Evolutionary conservation across 73 alveolate species (phyloP), one percentile per base, ranked within the genome.

Genomic region (Blepharisma japonicum): DNA sequence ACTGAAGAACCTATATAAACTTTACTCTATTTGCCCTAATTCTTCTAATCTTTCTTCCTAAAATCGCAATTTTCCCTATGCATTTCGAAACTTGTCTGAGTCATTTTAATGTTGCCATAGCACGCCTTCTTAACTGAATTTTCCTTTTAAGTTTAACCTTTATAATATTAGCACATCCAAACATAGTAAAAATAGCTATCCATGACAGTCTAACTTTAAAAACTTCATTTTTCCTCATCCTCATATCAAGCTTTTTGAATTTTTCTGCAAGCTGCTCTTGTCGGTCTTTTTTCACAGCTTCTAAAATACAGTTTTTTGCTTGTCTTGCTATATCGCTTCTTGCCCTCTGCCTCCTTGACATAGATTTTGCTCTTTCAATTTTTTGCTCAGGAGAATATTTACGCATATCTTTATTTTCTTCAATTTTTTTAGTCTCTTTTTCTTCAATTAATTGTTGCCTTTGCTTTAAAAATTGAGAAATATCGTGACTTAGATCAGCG

Each of bases 11-110:
- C 74, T 61, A 25, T 18, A 18, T 61, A 61, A 61, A 61, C 5
- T 8, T 61, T 61, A 61, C 74, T 61, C 74, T 14, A n/a, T 14
- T 61, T n/a, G 47, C 74, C 23, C 23, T 61, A 61, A 61, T 14
- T 2, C 23, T 14, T 48, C 23, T 61, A 25, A 18, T 14, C 18
- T 25, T 14, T 2, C 14, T 25, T 14, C 23, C 18, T 4, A 61
- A 18, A 14, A n/a, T 61, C 18, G 23, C 49, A 14, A 61, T 20
- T 61, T 61, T 61, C 2, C 74, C 74, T 14, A 61, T 5, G 5
- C 38, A 61, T 25, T 20, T 61, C 39, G 46, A 18, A 8, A 18
- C 18, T 18, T n/a, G 14, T 61, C 46, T 14, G 5, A 61, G 23
- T 2, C 38, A 18, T 25, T n/a, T 25, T 39, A 61, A 25, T 14